Conservation (phyloP, 2,329 filamentous ascomycete genomes). For the Ophiostoma sp. region DNA sequence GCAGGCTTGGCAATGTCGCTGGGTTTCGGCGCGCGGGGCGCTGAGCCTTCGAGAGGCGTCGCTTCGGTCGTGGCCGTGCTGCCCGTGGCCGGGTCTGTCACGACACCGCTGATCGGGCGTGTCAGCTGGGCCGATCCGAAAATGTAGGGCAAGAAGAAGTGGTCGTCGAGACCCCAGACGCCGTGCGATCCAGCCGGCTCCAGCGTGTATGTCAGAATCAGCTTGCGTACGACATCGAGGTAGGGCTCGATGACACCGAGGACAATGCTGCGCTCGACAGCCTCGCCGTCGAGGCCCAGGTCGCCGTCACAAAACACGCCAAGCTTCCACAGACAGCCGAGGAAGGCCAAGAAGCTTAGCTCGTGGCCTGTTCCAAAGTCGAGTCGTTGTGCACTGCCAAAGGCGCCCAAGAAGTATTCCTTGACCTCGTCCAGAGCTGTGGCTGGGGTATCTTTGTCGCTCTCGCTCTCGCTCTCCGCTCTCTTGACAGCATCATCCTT, state of each 20-base stretch:
- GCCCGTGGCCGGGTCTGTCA: conserved; percentile 37
- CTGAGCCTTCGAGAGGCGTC: conserved; percentile 74
- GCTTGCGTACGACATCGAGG: conserved; percentile 68
- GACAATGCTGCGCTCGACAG: conserved; percentile 73
- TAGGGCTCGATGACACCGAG: conserved; percentile 81
- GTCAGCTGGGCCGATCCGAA: conserved; percentile 89
- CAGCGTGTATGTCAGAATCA: conserved; percentile 87
- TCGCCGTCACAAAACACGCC: conserved; percentile 62
- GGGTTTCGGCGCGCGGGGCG: conserved; percentile 65
- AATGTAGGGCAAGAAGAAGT: conserved; percentile 89
- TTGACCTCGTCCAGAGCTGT: conserved; percentile 56
- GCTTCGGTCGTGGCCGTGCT: conserved; percentile 41
- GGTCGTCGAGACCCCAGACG: conserved; percentile 98
- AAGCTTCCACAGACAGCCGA: conserved; percentile 87
- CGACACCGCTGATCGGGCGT: conserved; percentile 54
- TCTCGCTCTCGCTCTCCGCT: background rate
- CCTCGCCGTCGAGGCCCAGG: conserved; percentile 37
- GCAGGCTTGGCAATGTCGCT: conserved; percentile 59
- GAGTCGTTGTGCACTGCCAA: conserved; percentile 81
- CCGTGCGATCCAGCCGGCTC: conserved; percentile 95
- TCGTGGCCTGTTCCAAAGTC: conserved; percentile 98
- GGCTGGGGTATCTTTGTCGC: conserved; percentile 22
- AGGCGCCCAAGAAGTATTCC: conserved; percentile 75
- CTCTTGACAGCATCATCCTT: background rate
- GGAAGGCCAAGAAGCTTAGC: conserved; percentile 86